phyloP scores from a whole-genome alignment of 2,329 filamentous ascomycete genomes.

The Penicillium hordei region DNA sequence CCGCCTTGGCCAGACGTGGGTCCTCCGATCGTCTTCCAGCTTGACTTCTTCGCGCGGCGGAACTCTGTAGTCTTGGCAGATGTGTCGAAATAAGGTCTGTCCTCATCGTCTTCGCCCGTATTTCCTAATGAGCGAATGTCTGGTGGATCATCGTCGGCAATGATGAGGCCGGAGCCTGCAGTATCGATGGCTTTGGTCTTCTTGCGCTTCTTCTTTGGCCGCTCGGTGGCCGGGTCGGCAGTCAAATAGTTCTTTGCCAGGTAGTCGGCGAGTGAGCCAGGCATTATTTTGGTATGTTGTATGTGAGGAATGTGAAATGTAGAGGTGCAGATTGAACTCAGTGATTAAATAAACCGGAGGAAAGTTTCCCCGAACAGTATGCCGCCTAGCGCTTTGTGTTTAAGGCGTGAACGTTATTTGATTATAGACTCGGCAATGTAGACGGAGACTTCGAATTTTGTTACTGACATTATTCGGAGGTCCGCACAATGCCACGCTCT shows the following conservation, averaged over 20 bases:
- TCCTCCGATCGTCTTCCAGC: slow-evolving; percentile 71
- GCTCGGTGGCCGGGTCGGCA: slow-evolving; percentile 53
- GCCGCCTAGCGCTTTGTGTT: slow-evolving; percentile 6
- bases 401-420: not conserved
- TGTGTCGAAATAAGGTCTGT: slow-evolving; percentile 33
- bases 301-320: not conserved
- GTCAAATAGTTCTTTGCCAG: slow-evolving; percentile 89
- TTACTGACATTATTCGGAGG: not conserved
- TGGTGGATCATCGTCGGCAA: slow-evolving; percentile 45
- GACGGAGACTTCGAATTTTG: not conserved
- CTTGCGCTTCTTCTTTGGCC: slow-evolving; percentile 59
- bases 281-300: slow-evolving; percentile 15
- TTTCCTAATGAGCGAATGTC: slow-evolving; percentile 33
- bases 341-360: slow-evolving; percentile 21
- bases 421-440: not conserved
- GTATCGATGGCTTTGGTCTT: slow-evolving; percentile 50
- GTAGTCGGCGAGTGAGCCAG: slow-evolving; percentile 68
- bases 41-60: slow-evolving; percentile 72
- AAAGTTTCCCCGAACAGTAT: slow-evolving; percentile 26
- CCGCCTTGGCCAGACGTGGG: slow-evolving; percentile 13
- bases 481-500: slow-evolving; percentile 43
- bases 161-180: slow-evolving; percentile 41
- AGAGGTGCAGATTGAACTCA: slow-evolving; percentile 8
- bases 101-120: slow-evolving; percentile 37
- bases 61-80: slow-evolving; percentile 52